Percentiles rank a stretch among this genome's conserved stretches.
phyloP scores from a whole-genome alignment of 148 eudicot species.

The Euryodendron excelsum region DNA sequence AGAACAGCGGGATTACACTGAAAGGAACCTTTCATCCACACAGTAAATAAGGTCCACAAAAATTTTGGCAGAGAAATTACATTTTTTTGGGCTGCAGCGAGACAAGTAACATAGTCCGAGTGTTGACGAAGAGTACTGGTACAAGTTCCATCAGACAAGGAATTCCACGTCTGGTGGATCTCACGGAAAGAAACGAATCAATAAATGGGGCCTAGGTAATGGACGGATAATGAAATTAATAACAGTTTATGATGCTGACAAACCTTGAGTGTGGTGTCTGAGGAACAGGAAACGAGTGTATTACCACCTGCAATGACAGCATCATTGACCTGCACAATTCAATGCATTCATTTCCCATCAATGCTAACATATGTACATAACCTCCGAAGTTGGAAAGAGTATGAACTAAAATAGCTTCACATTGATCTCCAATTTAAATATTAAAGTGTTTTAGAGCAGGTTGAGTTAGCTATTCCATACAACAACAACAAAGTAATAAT shows the following conservation, averaged over 20 bases:
- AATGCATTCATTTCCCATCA: conserved; percentile 5
- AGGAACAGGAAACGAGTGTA: conserved; percentile 92
- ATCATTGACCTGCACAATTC: conserved; percentile 81
- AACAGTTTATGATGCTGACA: background rate
- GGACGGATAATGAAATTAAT: background rate
- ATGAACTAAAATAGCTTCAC: background rate
- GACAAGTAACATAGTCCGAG: conserved; percentile 93
- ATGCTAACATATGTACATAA: background rate
- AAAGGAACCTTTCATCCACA: background rate
- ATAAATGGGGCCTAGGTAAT: background rate
- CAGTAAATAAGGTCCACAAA: background rate
- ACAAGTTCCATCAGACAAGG: conserved; percentile 72
- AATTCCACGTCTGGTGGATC: conserved; percentile 68
- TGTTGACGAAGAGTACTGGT: conserved; percentile 85
- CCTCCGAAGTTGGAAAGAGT: background rate
- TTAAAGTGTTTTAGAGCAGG: background rate
- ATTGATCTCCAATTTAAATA: background rate
- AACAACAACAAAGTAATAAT: background rate
- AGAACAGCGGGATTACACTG: background rate
- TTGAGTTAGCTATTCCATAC: background rate
- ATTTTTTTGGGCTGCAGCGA: conserved; percentile 81
- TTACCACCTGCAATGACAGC: conserved; percentile 74
- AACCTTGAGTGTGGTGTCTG: conserved; percentile 94
- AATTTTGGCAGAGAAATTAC: conserved; percentile 39
- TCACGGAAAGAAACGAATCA: conserved; percentile 10